Base-by-base conservation (phyloP, 164 flowering plant species). In the Chimonanthus praecox region DNA sequence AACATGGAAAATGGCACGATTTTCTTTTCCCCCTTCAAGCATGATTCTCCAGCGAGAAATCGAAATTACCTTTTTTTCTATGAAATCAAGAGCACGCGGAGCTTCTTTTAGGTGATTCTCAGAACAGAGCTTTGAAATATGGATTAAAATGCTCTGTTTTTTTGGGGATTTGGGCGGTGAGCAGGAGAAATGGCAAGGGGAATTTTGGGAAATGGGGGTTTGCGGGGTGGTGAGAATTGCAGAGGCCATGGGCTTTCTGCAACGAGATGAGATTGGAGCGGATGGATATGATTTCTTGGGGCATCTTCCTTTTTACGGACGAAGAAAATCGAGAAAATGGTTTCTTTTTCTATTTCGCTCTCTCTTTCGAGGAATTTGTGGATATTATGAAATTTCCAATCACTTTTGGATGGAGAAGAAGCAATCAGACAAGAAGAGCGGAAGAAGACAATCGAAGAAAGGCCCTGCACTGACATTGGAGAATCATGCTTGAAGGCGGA, bases 241-340 rank as follows among this genome's bases (percentile, higher is more conserved):
- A 73, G 67, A 67, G 15, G 76, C 76, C 76, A 68, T 73, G 15
- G 54, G 46, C 76, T 58, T 50, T 73, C 47, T 66, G 49, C 6
- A 49, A 64, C 16, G 64, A 49, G 43, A 47, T 18, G 47, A 60
- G 64, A 43, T 21, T 72, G 21, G 68, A 48, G 13, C 18, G 21
- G 54, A 10, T 47, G 45, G 50, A 47, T 10, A 62, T 49, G n/a
- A 50, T 11, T 20, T n/a, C 11, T 33, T 45, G 4, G 68, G 67
- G 16, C 47, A 16, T 50, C 61, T 64, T 71, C 20, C 48, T 66
- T 43, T 43, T n/a, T 43, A 18, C 13, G 16, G 45, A 43, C 15
- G 13, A 64, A 66, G 49, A 44, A 43, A 11, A 54, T 58, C 63
- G n/a, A 58, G 21, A 44, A 71, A 60, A 16, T 13, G 15, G 11